Base-by-base conservation (phyloP, 495 filamentous ascomycete genomes). In the Hypomontagnella submonticulosa region DNA sequence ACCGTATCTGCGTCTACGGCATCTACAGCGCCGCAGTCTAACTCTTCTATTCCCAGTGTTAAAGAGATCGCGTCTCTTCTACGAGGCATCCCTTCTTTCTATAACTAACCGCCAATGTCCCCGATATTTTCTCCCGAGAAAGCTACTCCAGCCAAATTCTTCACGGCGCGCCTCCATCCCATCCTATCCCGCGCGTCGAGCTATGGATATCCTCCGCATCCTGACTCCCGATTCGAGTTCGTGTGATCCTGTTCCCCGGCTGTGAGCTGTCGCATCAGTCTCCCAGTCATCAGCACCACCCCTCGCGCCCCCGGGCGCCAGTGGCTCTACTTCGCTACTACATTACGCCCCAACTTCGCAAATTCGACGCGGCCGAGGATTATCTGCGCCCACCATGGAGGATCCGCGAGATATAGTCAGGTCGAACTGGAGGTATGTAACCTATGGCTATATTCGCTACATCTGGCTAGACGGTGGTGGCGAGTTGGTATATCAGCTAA, bases 141-240 rank as follows among this genome's bases (percentile, higher is more conserved):
- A 61, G 60, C 57, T 57, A 69, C 23, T 44, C 43, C 47, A 49
- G 41, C 54, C 69, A 53, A 60, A 62, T 47, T 46, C 46, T 70
- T 54, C 49, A 49, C 62, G 59, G 66, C 61, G 66, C 69, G 37
- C 57, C 49, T 63, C 20, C 59, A 44, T 53, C 42, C 33, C 32
- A 34, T 51, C 37, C 37, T 53, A 34, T 67, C 67, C 41, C 57
- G 51, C 49, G 40, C 49, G 61, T 69, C 71, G 47, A 67, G 53
- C 38, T 74, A 74, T 74, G 72, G 72, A 70, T 70, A 63, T 66
- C 72, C 67, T 40, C 57, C 61, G 56, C 58, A 67, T 61, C 58
- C 54, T 62, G 55, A 55, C 37, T 43, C 32, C 50, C 64, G 57
- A 41, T 59, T 60, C 60, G 63, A 74, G 58, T 74, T 65, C 62